Base-by-base conservation (phyloP, 176 grass and related monocot genomes). In the Cymbopogon citratus region DNA sequence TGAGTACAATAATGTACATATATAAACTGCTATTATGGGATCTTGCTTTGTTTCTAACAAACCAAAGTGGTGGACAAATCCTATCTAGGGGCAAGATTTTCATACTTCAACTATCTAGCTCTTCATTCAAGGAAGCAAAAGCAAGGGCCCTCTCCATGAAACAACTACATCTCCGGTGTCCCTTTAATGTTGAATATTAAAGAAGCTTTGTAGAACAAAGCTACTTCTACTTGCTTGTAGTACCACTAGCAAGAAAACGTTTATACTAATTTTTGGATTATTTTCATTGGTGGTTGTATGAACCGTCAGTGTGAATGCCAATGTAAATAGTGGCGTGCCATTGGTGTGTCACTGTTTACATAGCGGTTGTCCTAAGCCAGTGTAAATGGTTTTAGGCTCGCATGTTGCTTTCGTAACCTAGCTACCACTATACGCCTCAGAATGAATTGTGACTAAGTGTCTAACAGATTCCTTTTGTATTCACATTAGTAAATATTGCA, bases 41-140 rank as follows among this genome's bases (percentile, higher is more conserved):
- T 62, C 19, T 29, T 81, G 26, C 71, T 76, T 87, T 70, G 49
- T 79, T 60, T 31, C 85, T 81, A 81, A 87, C 78, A 69, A 69
- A 81, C 71, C 71, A 81, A 87, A 68, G 38, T 62, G 27, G 45
- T 36, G 48, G 71, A 52, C 71, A 76, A 69, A 87, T 69, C 78
- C 61, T 45, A 80, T 52, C n/a, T 27, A 21, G 71, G 85, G 6
- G 36, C 34, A 75, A 75, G 48, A 69, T 76, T 78, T 86, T 69
- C 78, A 76, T 60, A 69, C 62, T 38, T 81, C 62, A 27, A 49
- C 19, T 36, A 26, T 87, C 19, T 25, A 75, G 51, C 46, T 67
- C 77, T 21, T 86, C 45, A 19, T 80, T 45, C 19, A 81, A 75
- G 61, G 25, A 81, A 63, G 16, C n/a, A 59, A 81, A 34, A 34